A percentile compares a stretch with the other conserved stretches of the same genome.
phyloP scores from a whole-genome alignment of 345 rosid genomes.

The Bruguiera gymnorhiza region DNA sequence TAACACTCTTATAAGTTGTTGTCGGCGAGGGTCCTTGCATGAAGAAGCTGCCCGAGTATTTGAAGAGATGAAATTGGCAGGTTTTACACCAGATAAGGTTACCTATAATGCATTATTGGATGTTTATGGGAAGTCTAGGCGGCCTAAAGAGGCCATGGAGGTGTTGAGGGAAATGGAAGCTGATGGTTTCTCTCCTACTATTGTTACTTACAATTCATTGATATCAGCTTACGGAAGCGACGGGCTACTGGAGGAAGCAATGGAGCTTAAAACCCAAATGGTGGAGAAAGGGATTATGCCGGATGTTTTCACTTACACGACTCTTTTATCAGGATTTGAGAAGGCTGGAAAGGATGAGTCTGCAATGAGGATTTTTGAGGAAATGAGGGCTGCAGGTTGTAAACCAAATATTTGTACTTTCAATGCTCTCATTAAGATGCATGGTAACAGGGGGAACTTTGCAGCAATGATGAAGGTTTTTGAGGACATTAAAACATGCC shows the following conservation, averaged over 20 bases:
- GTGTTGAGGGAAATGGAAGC: slow-evolving; percentile 78
- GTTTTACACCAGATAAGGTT: slow-evolving; percentile 76
- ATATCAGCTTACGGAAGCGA: slow-evolving; percentile 83
- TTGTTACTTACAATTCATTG: slow-evolving; percentile 79
- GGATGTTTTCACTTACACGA: slow-evolving; percentile 93
- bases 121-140: slow-evolving; percentile 88
- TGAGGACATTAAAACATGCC: slow-evolving; percentile 67
- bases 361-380: slow-evolving; percentile 70
- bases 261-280: slow-evolving; percentile 78
- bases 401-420: slow-evolving; percentile 90
- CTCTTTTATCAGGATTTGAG: slow-evolving; percentile 84
- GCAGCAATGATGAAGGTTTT: slow-evolving; percentile 89
- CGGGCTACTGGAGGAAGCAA: slow-evolving; percentile 69
- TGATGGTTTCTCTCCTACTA: slow-evolving; percentile 59
- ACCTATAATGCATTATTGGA: slow-evolving; percentile 77
- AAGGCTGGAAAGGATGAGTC: slow-evolving; percentile 82
- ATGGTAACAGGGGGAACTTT: slow-evolving; percentile 83
- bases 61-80: slow-evolving; percentile 65
- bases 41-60: slow-evolving; percentile 75
- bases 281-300: slow-evolving; percentile 61
- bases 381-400: slow-evolving; percentile 74
- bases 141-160: slow-evolving; percentile 78
- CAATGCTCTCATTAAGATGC: slow-evolving; percentile 91
- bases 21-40: slow-evolving; percentile 75
- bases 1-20: slow-evolving; percentile 81